Percentiles rank a stretch among this genome's conserved stretches.
phyloP scores from a whole-genome alignment of 2,329 filamentous ascomycete species.

The Xylaria sp. region DNA sequence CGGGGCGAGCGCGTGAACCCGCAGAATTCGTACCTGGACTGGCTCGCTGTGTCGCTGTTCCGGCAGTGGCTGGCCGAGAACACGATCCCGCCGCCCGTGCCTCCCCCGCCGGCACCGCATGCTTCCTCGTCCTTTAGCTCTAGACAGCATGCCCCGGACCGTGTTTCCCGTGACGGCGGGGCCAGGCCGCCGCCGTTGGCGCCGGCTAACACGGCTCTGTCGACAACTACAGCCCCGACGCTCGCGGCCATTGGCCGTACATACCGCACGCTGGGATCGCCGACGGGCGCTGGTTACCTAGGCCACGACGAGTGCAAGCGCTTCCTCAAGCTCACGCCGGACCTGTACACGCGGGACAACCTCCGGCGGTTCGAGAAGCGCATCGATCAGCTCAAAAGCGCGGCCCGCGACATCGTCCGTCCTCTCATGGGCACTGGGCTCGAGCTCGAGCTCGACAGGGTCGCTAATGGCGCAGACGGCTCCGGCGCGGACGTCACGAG shows the following conservation, averaged over 20 bases:
- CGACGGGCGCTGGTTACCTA: constrained; percentile 68
- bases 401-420: constrained; percentile 81
- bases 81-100: constrained; percentile 71
- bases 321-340: constrained; percentile 82
- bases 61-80: constrained; percentile 93
- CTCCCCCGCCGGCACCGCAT: constrained; percentile 34
- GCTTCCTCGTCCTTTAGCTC: constrained; percentile 26
- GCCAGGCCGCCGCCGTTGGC: constrained; percentile 6
- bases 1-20: constrained; percentile 84
- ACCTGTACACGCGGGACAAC: constrained; percentile 86
- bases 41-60: constrained; percentile 86
- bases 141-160: constrained; percentile 19
- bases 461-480: constrained; percentile 30
- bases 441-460: constrained; percentile 71
- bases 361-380: constrained; percentile 83
- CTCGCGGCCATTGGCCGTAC: constrained; percentile 71
- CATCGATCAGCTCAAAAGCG: constrained; percentile 84
- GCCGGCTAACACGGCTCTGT: constrained; percentile 33
- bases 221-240: constrained; percentile 49
- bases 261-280: constrained; percentile 76
- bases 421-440: constrained; percentile 86
- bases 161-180: constrained; percentile 26
- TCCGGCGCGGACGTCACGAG: constrained; percentile 35
- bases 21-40: constrained; percentile 81
- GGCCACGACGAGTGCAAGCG: constrained; percentile 86